Evolutionary conservation across 768 basidiomycete species (phyloP), one percentile per base, ranked within the genome.

Genomic region (Agrocybe praecox): DNA sequence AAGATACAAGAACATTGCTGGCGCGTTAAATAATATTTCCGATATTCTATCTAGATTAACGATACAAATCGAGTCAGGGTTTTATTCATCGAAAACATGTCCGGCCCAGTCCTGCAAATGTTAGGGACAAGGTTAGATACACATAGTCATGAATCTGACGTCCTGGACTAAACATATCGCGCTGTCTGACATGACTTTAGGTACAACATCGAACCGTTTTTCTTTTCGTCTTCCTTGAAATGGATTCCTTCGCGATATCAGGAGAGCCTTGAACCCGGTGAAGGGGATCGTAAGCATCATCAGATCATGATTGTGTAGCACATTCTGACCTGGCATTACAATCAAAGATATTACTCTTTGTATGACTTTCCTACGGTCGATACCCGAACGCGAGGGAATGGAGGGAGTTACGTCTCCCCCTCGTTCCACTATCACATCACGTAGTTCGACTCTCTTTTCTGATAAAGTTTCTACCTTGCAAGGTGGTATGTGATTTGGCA

Each of bases 171-270:
- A n/a, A n/a, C n/a, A n/a, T n/a, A n/a, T n/a, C n/a, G n/a, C n/a
- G n/a, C n/a, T n/a, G n/a, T n/a, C n/a, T n/a, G n/a, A n/a, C n/a
- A n/a, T n/a, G n/a, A 44, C 2, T 32, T 26, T 26, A 81, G 85
- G 63, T 84, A 80, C 62, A 74, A 78, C 34, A 79, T 87, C 43
- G 86, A 88, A 60, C 86, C 86, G 0, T 88, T 87, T 65, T 88
- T 85, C 69, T 88, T 82, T 61, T 85, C 85, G 0, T 86, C 86
- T 0, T 83, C 84, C 15, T 61, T 85, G 2, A 86, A 83, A 57
- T 86, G 85, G 85, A 89, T 87, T 59, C 87, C 87, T 2, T 83
- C 84, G 1, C 79, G 85, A 52, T 89, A 81, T 51, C 80, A 85
- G 59, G 85, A 86, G 60, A 79, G 75, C 47, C 55, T 77, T 0